Base-by-base conservation (phyloP, 331 rosid species). In the Telfairia occidentalis region DNA sequence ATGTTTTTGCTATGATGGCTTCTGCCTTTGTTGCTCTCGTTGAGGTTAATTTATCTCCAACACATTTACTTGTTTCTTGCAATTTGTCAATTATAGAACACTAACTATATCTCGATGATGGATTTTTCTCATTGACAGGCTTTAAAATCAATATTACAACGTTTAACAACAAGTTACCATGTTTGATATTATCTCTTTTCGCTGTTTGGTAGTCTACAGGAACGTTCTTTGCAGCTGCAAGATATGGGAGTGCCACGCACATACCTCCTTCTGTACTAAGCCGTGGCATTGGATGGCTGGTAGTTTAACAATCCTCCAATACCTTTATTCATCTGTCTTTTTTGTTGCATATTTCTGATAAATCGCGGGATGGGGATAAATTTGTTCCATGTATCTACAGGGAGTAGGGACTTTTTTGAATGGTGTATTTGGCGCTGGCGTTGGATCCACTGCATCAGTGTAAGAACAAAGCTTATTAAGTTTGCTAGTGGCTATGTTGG, bases 281-380 rank as follows among this genome's bases (percentile, higher is more conserved):
- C 80, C 89, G 97, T 15, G 97, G 98, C 52, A 58, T 91, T 75
- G 96, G 97, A 43, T 94, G 97, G 98, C 97, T 75, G 98, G 97
- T 94, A 81, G 67, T 13, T 43, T 19, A 43, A 38, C 60, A 76
- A 77, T 78, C 65, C 78, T 38, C 10, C 23, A 55, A 34, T 34
- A 37, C 35, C 10, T 32, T 3, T 29, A 9, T 3, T 53, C 46
- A 10, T 50, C 11, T 19, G 2, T 32, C 43, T 32, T 9, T 34
- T 35, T 52, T 19, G 46, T 9, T 52, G 45, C 46, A 30, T n/a
- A 23, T 34, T 73, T 52, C 64, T 50, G 77, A 30, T 73, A 35
- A 5, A 40, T 6, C 45, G 12, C 12, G 8, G 43, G 43, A 40
- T 1, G 45, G 45, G 48, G 19, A 64, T 37, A 1, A 35, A 19